A percentile compares a stretch with the other conserved stretches of the same genome.
Conservation (phyloP, 768 basidiomycete genomes). For the Cubamyces lactineus region DNA sequence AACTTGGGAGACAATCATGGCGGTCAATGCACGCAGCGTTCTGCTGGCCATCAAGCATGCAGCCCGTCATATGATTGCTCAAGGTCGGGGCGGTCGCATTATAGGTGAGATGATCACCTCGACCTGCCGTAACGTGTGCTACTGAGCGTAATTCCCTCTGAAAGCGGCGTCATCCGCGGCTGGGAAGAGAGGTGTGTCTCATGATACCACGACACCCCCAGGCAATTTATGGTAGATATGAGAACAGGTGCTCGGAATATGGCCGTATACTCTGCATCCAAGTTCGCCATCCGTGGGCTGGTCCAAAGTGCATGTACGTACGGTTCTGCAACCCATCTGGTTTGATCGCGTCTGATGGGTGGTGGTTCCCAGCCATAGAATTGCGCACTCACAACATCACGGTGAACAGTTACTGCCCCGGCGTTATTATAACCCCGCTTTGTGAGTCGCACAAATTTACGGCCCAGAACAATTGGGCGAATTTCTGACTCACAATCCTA, state of each 20-base stretch:
- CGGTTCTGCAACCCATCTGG: not conserved
- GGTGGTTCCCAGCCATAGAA: constrained; percentile 21
- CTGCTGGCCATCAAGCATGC: constrained; percentile 48
- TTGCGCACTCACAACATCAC: constrained; percentile 28
- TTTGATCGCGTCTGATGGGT: too few species aligned
- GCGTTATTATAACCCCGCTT: constrained; percentile 36
- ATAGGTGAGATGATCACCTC: not conserved
- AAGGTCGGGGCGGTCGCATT: constrained; percentile 40
- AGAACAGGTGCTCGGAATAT: not conserved
- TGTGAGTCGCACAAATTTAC: constrained; percentile 25
- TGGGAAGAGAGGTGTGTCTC: not conserved
- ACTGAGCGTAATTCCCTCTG: not conserved
- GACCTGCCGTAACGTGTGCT: not conserved
- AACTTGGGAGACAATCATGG: constrained; percentile 38
- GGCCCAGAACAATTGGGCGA: not conserved
- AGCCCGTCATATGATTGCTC: constrained; percentile 48
- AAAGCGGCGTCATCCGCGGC: constrained; percentile 16
- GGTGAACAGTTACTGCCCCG: constrained; percentile 43
- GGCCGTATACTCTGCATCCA: constrained; percentile 27
- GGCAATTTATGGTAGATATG: too few species aligned
- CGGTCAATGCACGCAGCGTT: constrained; percentile 44
- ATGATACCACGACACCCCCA: not conserved
- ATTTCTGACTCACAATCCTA: not conserved
- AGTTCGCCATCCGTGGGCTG: constrained; percentile 34
- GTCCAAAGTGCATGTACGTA: constrained; percentile 24